phyloP scores from a whole-genome alignment of 306 rosid genomes.

The Cercis canadensis region DNA sequence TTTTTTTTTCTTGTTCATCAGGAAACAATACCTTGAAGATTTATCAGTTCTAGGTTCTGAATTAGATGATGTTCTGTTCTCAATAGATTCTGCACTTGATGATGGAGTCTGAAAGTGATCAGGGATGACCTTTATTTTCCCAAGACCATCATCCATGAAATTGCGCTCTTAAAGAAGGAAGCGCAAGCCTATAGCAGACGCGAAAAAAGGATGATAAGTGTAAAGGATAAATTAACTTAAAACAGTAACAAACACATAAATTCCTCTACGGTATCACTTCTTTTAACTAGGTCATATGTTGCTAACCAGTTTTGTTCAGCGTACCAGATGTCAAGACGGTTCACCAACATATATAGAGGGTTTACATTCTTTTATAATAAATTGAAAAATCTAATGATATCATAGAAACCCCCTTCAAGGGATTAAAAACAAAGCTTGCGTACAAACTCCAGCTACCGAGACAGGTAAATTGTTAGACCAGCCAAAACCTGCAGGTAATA shows the following conservation, averaged over 20 bases:
- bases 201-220: constrained; percentile 15
- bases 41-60: constrained; percentile 48
- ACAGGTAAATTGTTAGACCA: background rate
- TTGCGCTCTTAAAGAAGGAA: constrained; percentile 30
- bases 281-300: background rate
- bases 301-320: constrained; percentile 25
- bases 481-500: constrained; percentile 12
- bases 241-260: constrained; percentile 27
- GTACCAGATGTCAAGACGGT: background rate
- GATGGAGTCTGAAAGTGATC: constrained; percentile 75
- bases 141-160: constrained; percentile 79
- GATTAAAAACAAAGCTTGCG: background rate
- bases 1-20: constrained; percentile 7
- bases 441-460: constrained; percentile 3
- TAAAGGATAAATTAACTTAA: constrained; percentile 31
- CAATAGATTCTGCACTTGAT: constrained; percentile 52
- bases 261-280: background rate
- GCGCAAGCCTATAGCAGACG: constrained; percentile 22
- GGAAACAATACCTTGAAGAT: constrained; percentile 47
- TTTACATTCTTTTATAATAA: too few relatives aligned
- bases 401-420: too few relatives aligned
- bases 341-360: background rate
- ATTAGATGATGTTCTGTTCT: constrained; percentile 45
- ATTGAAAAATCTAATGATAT: too few relatives aligned
- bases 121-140: constrained; percentile 68